Evolutionary conservation across 2,329 filamentous ascomycete genomes (phyloP).

Genomic region (Ophiostoma perfectum): DNA sequence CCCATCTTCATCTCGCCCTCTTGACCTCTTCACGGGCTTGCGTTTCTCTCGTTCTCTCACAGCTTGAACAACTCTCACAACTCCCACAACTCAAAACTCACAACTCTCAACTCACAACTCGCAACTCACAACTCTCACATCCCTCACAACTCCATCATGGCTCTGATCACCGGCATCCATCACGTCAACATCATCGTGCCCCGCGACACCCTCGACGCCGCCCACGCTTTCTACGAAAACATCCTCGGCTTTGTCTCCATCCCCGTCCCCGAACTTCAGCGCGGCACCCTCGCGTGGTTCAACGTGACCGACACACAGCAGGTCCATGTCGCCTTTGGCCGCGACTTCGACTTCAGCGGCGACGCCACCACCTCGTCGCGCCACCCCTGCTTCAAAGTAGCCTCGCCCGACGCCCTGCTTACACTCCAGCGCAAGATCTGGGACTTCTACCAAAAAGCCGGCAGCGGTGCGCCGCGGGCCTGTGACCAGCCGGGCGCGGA

Average conservation of each 20-base stretch:
- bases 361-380: slow-evolving; percentile 37
- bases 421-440: slow-evolving; percentile 45
- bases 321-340: slow-evolving; percentile 49
- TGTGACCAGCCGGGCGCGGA: slow-evolving; percentile 51
- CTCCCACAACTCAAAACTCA: too few relatives aligned
- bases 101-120: too few relatives aligned
- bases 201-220: slow-evolving; percentile 44
- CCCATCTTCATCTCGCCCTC: not conserved
- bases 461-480: slow-evolving; percentile 45
- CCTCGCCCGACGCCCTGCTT: slow-evolving; percentile 42
- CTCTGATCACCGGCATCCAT: slow-evolving; percentile 36
- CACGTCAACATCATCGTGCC: slow-evolving; percentile 54
- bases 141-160: slow-evolving; percentile 21
- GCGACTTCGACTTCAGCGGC: slow-evolving; percentile 31
- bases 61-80: too few relatives aligned
- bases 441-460: slow-evolving; percentile 47
- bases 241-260: slow-evolving; percentile 51
- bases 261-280: slow-evolving; percentile 49
- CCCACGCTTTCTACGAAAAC: slow-evolving; percentile 49
- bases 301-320: slow-evolving; percentile 52
- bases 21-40: not conserved
- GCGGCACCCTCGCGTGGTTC: slow-evolving; percentile 53
- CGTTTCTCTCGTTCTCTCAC: too few relatives aligned
- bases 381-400: slow-evolving; percentile 56
- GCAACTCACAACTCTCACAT: not conserved